Percentiles rank a stretch among this genome's conserved stretches.
phyloP scores from a whole-genome alignment of 495 filamentous ascomycete genomes.

The Rusavskia elegans region DNA sequence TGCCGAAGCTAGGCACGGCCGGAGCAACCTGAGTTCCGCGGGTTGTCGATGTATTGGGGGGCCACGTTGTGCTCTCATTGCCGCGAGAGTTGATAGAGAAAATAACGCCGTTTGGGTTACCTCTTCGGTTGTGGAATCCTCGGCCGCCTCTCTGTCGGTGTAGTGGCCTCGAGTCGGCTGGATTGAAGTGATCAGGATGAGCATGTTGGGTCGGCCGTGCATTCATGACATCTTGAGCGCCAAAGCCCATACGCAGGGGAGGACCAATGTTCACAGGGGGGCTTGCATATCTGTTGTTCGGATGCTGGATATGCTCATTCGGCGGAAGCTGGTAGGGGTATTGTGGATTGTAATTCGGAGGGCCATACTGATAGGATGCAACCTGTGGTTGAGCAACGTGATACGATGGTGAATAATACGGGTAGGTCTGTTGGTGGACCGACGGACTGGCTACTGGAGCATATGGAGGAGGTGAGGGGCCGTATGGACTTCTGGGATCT shows the following conservation, averaged over 20 bases:
- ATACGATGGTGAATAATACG: not conserved
- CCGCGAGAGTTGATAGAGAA: not conserved
- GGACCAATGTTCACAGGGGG: conserved; percentile 40
- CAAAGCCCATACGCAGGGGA: conserved; percentile 42
- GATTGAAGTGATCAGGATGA: not conserved
- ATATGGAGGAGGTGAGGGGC: conserved; percentile 16
- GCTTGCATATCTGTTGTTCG: conserved; percentile 7
- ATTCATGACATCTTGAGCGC: conserved; percentile 13
- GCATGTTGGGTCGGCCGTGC: not conserved
- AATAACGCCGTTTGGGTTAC: conserved; percentile 19
- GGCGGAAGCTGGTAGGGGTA: not conserved
- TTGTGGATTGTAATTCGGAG: not conserved
- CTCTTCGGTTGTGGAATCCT: conserved; percentile 20
- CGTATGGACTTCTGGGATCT: conserved; percentile 1
- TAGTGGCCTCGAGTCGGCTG: not conserved
- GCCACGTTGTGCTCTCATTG: too few species aligned
- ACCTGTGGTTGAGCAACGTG: not conserved
- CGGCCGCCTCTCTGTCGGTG: conserved; percentile 12
- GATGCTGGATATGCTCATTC: not conserved
- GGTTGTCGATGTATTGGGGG: not conserved
- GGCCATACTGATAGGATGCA: not conserved
- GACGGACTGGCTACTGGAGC: conserved; percentile 10
- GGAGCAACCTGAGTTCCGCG: conserved; percentile 29
- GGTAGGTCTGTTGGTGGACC: conserved; percentile 12
- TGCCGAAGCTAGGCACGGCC: conserved; percentile 45